Evolutionary conservation across 345 rosid genomes (phyloP), one percentile per base, ranked within the genome.

Genomic region (Toxicodendron radicans): DNA sequence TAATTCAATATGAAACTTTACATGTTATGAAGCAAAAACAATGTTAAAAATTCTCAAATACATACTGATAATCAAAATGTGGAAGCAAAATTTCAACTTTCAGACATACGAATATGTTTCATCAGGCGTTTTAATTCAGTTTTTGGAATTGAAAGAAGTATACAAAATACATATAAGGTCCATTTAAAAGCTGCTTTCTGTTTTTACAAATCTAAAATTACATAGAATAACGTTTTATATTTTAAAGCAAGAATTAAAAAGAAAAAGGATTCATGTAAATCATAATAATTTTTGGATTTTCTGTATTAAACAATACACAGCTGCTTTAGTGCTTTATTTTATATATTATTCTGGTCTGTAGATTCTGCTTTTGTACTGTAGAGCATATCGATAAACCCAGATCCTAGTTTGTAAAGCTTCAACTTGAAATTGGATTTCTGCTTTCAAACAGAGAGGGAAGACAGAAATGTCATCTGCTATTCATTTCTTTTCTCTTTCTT

Each of bases 401-500:
- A 20, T 54, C 13, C n/a, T 2, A 6, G 30, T 20, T 23, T 20
- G 65, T 38, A 9, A 2, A 48, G 33, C 38, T 3, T 46, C 21
- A 66, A 24, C 38, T 16, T 33, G 14, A 24, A 57, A 24, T 53
- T 20, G 9, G 16, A 12, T 32, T 38, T 41, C 21, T 6, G 2
- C 8, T 1, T 8, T 21, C 41, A 20, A 59, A 68, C 18, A 54
- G 52, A 21, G 33, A 56, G 35, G 41, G 7, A 18, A 27, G 17
- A 17, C 13, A 23, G 4, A n/a, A 63, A 68, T 69, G 73, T 62
- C 74, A 54, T 23, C 45, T 20, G 57, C 46, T 23, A 41, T 61
- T 62, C 59, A 9, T 58, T 56, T 35, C 59, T 20, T 64, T 2
- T n/a, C 16, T 71, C 32, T 76, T 52, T 32, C 79, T 67, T 58